Base-by-base conservation (phyloP, 768 basidiomycete genomes). In the Trametes sanguinea region DNA sequence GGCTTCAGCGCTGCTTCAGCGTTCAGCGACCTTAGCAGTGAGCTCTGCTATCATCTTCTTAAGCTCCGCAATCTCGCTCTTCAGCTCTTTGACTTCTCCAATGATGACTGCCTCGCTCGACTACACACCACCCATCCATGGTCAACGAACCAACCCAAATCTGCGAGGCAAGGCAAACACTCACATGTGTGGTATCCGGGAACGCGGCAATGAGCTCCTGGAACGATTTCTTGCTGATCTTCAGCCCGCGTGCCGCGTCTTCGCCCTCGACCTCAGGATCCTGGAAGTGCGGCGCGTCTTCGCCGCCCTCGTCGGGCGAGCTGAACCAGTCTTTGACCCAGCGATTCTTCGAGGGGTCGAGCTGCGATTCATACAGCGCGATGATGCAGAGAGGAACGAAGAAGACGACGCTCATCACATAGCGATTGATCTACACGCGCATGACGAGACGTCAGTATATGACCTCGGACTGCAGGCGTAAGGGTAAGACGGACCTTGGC, bases 351-450 rank as follows among this genome's bases (percentile, higher is more conserved):
- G 74, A 69, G 13, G 73, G 71, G 61, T 81, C 76, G 51, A 80
- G 71, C 9, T 79, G 78, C 1, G 90, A 81, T 76, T 97, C 95
- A 68, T 80, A 89, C 37, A 95, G 68, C 0, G 93, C 90, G 64
- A 97, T 90, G 14, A 81, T 53, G 3, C 80, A 76, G 33, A 97
- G 78, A 3, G 94, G 94, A 55, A 94, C 62, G 75, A 88, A 89
- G 79, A 98, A 96, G n/a, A 96, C 62, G 45, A 81, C 66, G 27
- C 77, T 75, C 95, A 98, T 96, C 56, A 92, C 80, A 66, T 78
- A 70, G 55, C 87, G 85, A 75, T 96, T 97, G 64, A 94, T 74
- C 87, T 90, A 39, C 5, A 27, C 43, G 40, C 16, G 7, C 22
- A 22, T 22, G 22, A 22, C 22, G 22, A 22, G 22, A 22, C 22